phyloP scores from a whole-genome alignment of 148 eudicot species.

The Cornus suecica region DNA sequence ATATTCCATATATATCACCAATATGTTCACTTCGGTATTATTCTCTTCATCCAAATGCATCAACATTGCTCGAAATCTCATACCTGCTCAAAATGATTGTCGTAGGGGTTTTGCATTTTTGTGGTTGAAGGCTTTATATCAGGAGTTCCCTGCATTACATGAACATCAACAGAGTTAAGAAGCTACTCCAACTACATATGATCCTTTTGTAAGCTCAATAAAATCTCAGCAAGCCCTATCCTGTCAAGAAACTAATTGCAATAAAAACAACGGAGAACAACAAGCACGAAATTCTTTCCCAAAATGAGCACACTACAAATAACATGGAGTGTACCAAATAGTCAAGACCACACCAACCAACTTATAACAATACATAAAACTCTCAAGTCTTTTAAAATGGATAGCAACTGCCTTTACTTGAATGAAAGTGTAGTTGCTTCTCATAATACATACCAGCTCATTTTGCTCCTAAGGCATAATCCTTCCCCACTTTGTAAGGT shows the following conservation, averaged over 20 bases:
- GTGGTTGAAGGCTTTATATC: conserved; percentile 25
- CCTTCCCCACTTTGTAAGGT: conserved; percentile 38
- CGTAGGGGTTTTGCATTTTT: conserved; percentile 16
- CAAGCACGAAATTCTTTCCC: neutral
- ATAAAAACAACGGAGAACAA: conserved; percentile 1
- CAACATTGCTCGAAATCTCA: conserved; percentile 8
- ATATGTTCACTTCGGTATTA: neutral
- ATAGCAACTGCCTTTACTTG: neutral
- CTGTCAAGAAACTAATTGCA: neutral
- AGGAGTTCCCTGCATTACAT: conserved; percentile 24
- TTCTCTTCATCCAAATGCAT: neutral
- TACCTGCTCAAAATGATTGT: conserved; percentile 17
- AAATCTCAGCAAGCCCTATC: conserved; percentile 6
- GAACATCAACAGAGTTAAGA: neutral
- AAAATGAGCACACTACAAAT: neutral
- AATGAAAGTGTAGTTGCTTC: neutral
- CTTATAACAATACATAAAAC: neutral
- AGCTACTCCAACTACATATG: neutral
- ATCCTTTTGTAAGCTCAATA: neutral
- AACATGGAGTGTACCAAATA: neutral
- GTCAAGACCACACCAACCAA: neutral
- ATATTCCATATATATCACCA: neutral
- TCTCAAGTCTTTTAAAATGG: too few species aligned
- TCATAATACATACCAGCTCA: conserved; percentile 28
- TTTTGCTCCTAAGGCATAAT: conserved; percentile 23